Evolutionary conservation across 139 green algal species (phyloP), one percentile per base, ranked within the genome.

Genomic region (Chlorella sp.): DNA sequence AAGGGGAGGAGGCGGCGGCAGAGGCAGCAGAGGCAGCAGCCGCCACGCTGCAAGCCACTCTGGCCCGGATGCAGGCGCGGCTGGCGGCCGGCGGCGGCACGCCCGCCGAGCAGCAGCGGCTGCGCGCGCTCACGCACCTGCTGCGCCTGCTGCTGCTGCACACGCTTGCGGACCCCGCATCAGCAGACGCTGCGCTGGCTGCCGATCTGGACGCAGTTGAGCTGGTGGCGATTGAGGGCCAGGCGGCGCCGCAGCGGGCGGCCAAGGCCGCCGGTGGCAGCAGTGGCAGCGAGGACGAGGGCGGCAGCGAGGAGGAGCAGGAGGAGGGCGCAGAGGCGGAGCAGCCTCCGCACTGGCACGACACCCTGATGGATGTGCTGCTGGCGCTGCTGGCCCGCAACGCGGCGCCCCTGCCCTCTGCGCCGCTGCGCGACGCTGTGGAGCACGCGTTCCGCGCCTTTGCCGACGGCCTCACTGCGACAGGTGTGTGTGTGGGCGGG

Each of bases 351-450:
- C 46, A 88, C 60, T 97, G 94, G 94, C 78, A 75, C n/a, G 94
- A 98, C 76, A 81, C 93, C 34, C 78, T 98, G 86, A 48, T 98
- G 80, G 94, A 98, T 54, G 80, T 94, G 72, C 58, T 95, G 86
- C 88, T 97, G 81, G 86, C 83, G 32, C 83, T 98, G 77, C 89
- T 98, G 88, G 85, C 92, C 0, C 83, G 86, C 5, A 73, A 85
- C 24, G 79, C 76, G 3, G 85, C 76, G 32, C 73, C 82, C 41
- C 86, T 97, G 87, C 92, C 94, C 1, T 90, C 77, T 3, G 89
- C 88, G 1, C 93, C 94, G 1, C 88, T 97, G 79, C 77, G 93
- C 0, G 91, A 94, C 36, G 92, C 93, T 19, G 92, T 83, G n/a
- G 94, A 97, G 86, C 76, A 83, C 5, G 54, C 94, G 36, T 97